Evolutionary conservation across 2,329 filamentous ascomycete species (phyloP).

Genomic region (Blumeria graminis): DNA sequence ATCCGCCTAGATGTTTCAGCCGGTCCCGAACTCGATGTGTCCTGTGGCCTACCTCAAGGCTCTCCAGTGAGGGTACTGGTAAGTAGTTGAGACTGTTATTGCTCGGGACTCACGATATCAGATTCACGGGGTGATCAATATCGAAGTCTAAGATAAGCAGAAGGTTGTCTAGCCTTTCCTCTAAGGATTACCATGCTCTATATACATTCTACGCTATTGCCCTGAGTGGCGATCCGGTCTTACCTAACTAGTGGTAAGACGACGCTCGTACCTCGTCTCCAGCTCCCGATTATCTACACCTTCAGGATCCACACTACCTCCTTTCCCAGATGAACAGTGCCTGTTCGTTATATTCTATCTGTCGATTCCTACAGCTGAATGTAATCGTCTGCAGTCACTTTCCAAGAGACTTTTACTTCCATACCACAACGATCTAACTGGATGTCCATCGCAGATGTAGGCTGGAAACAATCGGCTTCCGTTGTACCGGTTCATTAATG

Average conservation of each 20-base stretch:
- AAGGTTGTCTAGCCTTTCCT: background rate
- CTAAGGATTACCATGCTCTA: too few species aligned
- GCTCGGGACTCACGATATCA: background rate
- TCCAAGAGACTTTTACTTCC: background rate
- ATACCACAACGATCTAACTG: background rate
- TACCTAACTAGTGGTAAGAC: too few species aligned
- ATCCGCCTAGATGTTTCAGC: too few species aligned
- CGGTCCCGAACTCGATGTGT: too few species aligned
- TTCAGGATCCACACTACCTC: background rate
- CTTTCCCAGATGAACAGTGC: background rate
- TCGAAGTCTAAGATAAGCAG: background rate
- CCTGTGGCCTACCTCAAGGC: too few species aligned
- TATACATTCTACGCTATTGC: too few species aligned
- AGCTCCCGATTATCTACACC: too few species aligned
- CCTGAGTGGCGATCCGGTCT: too few species aligned
- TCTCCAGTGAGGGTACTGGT: too few species aligned
- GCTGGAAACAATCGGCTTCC: background rate
- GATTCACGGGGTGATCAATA: background rate
- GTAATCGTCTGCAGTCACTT: background rate
- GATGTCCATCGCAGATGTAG: background rate
- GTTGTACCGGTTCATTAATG: background rate
- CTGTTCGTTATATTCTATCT: background rate
- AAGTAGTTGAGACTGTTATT: background rate
- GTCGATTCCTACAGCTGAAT: background rate
- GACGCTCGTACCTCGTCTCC: too few species aligned